These are phyloP conservation scores for Colletotrichum sp. DNA, from an alignment of 2,329 filamentous ascomycete species.

Conservation along the genomic window DNA sequence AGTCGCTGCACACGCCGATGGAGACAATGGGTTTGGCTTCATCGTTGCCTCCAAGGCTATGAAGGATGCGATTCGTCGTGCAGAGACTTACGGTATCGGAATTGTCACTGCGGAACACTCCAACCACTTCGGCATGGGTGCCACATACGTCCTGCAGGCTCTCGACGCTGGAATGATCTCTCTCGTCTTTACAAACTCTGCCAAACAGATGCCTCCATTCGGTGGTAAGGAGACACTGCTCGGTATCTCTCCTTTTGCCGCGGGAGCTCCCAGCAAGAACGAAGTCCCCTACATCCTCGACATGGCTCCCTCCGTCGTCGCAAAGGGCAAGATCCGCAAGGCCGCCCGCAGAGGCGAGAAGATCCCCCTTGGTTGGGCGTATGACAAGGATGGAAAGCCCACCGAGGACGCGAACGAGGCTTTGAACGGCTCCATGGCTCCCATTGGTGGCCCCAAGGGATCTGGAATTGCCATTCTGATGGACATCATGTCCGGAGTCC, in stretches of 20 bases:
- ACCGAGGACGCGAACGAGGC: slow-evolving; percentile 75
- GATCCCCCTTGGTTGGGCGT: slow-evolving; percentile 75
- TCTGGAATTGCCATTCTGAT: slow-evolving; percentile 82
- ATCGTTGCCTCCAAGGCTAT: slow-evolving; percentile 72
- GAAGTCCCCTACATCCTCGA: slow-evolving; percentile 71
- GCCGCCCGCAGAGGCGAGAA: slow-evolving; percentile 69
- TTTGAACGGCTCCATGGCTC: slow-evolving; percentile 79
- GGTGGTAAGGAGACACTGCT: slow-evolving; percentile 72
- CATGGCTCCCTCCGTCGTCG: slow-evolving; percentile 74
- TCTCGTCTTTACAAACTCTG: slow-evolving; percentile 74
- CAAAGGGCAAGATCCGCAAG: slow-evolving; percentile 74
- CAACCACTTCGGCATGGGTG: slow-evolving; percentile 85
- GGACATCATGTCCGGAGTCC: slow-evolving; percentile 83
- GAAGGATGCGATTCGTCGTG: slow-evolving; percentile 70
- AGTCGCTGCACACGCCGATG: slow-evolving; percentile 71
- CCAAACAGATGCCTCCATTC: slow-evolving; percentile 73
- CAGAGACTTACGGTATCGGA: slow-evolving; percentile 70
- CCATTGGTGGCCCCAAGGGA: slow-evolving; percentile 85
- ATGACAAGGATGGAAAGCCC: slow-evolving; percentile 70
- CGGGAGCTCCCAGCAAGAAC: slow-evolving; percentile 70
- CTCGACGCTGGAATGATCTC: slow-evolving; percentile 74
- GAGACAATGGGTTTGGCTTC: slow-evolving; percentile 77
- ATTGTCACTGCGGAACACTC: slow-evolving; percentile 78
- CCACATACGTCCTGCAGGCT: slow-evolving; percentile 80
- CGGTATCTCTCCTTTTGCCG: slow-evolving; percentile 76